Conservation (phyloP, 306 rosid species). For the Senna siamea region DNA sequence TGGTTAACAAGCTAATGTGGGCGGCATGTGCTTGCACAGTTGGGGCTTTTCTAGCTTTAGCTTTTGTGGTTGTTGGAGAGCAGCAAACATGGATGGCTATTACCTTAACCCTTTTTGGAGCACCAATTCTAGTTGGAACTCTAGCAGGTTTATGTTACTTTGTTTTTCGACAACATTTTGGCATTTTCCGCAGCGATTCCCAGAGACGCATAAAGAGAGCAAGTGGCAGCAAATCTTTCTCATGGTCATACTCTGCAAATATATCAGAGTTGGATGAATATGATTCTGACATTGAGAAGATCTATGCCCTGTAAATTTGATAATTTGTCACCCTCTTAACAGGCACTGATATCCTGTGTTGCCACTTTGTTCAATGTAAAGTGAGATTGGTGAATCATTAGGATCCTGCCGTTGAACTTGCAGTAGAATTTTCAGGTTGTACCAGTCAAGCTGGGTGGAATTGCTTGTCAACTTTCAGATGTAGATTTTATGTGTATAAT, state of each 20-base stretch:
- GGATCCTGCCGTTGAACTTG: constrained; percentile 25
- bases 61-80: constrained; percentile 83
- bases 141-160: constrained; percentile 85
- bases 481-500: constrained; percentile 38
- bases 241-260: constrained; percentile 83
- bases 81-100: constrained; percentile 73
- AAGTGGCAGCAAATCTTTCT: constrained; percentile 82
- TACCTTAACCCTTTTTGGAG: constrained; percentile 71
- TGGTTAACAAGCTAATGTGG: constrained; percentile 94
- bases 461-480: neutral
- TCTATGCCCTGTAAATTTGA: constrained; percentile 61
- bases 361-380: neutral
- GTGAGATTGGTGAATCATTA: constrained; percentile 19
- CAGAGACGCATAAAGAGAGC: constrained; percentile 72
- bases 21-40: constrained; percentile 88
- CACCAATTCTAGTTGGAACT: constrained; percentile 73
- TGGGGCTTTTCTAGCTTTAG: constrained; percentile 80
- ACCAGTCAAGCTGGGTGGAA: constrained; percentile 8
- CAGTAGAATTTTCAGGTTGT: constrained; percentile 11
- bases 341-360: neutral
- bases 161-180: constrained; percentile 69
- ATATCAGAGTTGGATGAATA: constrained; percentile 71
- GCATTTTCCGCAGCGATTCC: constrained; percentile 61
- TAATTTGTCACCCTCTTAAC: neutral
- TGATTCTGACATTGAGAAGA: constrained; percentile 71